Conservation (phyloP, 805 yeast genomes). For the Yarrowia deformans region DNA sequence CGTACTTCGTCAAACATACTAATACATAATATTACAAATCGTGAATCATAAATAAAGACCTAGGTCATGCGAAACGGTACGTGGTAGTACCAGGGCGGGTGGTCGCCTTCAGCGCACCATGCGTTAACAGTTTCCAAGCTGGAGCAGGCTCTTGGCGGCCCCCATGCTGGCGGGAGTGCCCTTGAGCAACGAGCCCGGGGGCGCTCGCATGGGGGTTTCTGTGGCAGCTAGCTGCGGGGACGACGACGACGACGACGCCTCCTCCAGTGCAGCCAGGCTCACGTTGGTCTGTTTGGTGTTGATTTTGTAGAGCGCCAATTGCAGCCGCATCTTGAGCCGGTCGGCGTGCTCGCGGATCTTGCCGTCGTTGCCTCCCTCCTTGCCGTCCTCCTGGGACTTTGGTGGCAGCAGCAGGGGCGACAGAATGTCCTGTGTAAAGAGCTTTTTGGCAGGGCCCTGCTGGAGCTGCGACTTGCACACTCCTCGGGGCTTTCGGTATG, state of each 20-base stretch:
- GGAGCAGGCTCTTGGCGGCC: slow-evolving; percentile 34
- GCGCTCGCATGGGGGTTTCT: slow-evolving; percentile 26
- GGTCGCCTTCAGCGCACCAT: no score
- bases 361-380: slow-evolving; percentile 19
- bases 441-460: slow-evolving; percentile 29
- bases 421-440: slow-evolving; percentile 31
- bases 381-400: slow-evolving; percentile 4
- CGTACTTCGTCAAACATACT: no score
- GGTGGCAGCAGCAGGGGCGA: slow-evolving; percentile 37
- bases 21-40: slow-evolving; percentile 35
- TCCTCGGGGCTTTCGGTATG: slow-evolving; percentile 35
- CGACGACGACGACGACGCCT: neutral
- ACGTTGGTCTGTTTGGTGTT: slow-evolving; percentile 36
- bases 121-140: slow-evolving; percentile 23
- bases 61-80: slow-evolving; percentile 15
- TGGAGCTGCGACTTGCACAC: slow-evolving; percentile 9
- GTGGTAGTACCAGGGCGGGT: no score
- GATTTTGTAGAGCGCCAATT: slow-evolving; percentile 39
- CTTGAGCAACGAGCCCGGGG: slow-evolving; percentile 34
- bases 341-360: slow-evolving; percentile 36
- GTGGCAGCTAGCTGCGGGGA: slow-evolving; percentile 6
- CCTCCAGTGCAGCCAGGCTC: slow-evolving; percentile 21
- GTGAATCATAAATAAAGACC: slow-evolving; percentile 38
- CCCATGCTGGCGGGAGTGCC: slow-evolving; percentile 39
- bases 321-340: slow-evolving; percentile 37